These are phyloP conservation scores for Sphagnum fallax DNA, from an alignment of 228 moss, liverwort and hornwort genomes.

Conservation along the genomic window DNA sequence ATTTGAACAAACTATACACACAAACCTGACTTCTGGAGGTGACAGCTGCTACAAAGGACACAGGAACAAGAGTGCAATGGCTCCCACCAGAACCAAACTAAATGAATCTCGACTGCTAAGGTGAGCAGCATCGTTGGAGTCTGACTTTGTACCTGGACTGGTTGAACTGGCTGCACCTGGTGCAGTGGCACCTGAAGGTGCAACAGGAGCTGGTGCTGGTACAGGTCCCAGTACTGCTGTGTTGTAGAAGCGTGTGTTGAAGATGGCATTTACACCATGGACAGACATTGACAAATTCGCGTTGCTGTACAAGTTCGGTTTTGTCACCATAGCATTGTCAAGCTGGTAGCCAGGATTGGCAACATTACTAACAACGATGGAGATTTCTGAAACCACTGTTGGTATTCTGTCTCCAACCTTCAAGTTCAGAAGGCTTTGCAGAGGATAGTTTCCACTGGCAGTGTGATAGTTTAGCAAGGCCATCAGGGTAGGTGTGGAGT, in stretches of 20 bases:
- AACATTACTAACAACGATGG: conserved; percentile 13
- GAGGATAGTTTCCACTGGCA: conserved; percentile 8
- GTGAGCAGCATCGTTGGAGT: too few relatives aligned
- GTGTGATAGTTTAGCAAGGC: conserved; percentile 14
- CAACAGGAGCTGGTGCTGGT: too few relatives aligned
- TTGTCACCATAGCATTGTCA: conserved; percentile 26
- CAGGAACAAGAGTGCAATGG: too few relatives aligned
- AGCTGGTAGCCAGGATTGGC: conserved; percentile 13
- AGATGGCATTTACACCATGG: conserved; percentile 23
- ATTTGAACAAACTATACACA: too few relatives aligned
- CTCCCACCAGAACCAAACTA: too few relatives aligned
- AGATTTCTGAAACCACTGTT: conserved; percentile 10
- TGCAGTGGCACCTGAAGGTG: too few relatives aligned
- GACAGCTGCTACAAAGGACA: too few relatives aligned
- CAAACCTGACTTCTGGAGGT: too few relatives aligned
- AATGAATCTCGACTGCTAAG: too few relatives aligned
- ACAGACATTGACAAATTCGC: conserved; percentile 16
- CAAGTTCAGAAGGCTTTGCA: conserved; percentile 27
- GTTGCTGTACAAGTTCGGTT: conserved; percentile 27
- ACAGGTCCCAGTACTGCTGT: too few relatives aligned
- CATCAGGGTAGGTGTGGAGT: neutral
- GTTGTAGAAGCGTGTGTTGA: conserved; percentile 15
- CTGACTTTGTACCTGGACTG: too few relatives aligned
- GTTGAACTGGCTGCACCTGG: too few relatives aligned
- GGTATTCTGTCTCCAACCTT: conserved; percentile 22